Conservation (phyloP, 139 green algal species). For the Ettlia oleoabundans region DNA sequence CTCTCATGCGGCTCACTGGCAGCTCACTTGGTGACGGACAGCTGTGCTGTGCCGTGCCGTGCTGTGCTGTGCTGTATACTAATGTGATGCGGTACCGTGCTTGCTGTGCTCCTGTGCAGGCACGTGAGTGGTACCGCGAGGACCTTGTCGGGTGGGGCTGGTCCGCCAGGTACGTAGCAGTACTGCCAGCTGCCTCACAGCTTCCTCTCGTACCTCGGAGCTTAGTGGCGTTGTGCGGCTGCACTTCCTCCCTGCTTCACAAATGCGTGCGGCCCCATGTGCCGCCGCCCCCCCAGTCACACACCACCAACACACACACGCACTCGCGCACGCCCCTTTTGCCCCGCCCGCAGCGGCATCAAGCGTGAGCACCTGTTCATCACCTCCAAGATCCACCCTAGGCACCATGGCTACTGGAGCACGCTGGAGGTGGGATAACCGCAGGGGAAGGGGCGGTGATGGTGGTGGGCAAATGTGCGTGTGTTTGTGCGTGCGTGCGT, state of each 20-base stretch:
- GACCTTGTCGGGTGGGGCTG: conserved; percentile 69
- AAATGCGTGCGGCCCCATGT: background rate
- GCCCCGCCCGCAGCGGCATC: conserved; percentile 8
- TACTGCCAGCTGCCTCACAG: background rate
- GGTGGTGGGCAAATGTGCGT: background rate
- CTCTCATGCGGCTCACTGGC: too few relatives aligned
- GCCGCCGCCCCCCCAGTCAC: background rate
- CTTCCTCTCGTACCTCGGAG: background rate
- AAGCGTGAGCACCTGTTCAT: conserved; percentile 74
- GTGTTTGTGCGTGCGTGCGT: background rate
- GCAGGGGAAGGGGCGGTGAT: background rate
- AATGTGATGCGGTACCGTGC: too few relatives aligned
- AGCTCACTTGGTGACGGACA: too few relatives aligned
- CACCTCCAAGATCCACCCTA: conserved; percentile 86
- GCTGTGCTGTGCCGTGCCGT: background rate
- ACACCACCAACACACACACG: background rate
- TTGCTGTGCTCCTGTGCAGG: conserved; percentile 38
- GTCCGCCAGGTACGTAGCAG: conserved; percentile 6
- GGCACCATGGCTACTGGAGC: conserved; percentile 66
- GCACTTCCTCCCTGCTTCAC: background rate
- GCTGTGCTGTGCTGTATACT: too few relatives aligned
- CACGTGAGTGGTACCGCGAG: conserved; percentile 83
- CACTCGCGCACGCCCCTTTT: background rate
- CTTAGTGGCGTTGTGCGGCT: background rate
- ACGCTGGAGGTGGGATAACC: conserved; percentile 37